Percentiles rank a stretch among this genome's conserved stretches.
phyloP scores from a whole-genome alignment of 2,329 filamentous ascomycete genomes.

The Beauveria sp. region DNA sequence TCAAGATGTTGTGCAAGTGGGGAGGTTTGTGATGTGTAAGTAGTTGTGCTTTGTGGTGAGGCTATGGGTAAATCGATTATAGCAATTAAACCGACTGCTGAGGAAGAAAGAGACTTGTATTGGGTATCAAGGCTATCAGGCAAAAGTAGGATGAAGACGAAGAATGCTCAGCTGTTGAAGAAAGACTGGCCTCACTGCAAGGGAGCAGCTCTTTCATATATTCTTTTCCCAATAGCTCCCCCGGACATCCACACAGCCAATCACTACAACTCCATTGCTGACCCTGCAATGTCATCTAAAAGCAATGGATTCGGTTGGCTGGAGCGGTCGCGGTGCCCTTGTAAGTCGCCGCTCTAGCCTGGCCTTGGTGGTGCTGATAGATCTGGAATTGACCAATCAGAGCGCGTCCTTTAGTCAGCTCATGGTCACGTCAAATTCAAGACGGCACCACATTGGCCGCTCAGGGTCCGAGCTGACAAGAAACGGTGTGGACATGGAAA shows the following conservation, averaged over 20 bases:
- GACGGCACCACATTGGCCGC: not conserved
- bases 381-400: slow-evolving; percentile 21
- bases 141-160: not conserved
- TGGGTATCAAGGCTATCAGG: not conserved
- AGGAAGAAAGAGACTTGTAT: too few species aligned
- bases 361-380: not conserved
- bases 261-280: not conserved
- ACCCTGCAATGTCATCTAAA: slow-evolving; percentile 6
- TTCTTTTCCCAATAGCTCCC: not conserved
- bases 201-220: slow-evolving; percentile 7
- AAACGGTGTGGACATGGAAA: not conserved
- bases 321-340: not conserved
- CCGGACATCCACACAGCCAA: not conserved
- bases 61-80: too few species aligned
- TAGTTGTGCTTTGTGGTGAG: not conserved
- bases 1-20: not conserved
- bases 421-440: not conserved
- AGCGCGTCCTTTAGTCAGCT: slow-evolving; percentile 24
- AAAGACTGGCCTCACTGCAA: not conserved
- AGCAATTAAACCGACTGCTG: too few species aligned
- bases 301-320: slow-evolving; percentile 9
- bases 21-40: not conserved
- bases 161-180: not conserved
- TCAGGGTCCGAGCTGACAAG: not conserved
- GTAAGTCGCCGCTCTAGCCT: not conserved